Conservation (phyloP, 352 stramenopile genomes). For the Phytophthora europaea region DNA sequence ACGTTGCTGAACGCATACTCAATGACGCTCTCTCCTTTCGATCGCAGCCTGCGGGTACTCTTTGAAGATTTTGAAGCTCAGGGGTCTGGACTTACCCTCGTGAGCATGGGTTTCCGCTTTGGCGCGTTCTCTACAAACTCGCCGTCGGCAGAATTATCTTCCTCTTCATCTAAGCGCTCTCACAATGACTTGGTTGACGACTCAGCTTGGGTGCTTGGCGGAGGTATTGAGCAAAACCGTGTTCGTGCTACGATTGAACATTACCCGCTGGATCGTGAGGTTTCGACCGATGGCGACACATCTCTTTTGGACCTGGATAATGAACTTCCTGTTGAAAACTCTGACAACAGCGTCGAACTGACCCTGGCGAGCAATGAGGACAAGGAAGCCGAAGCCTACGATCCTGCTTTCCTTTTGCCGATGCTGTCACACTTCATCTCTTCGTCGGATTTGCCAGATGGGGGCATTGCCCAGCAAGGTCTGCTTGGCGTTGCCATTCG, state of each 20-base stretch:
- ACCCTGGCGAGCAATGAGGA: slow-evolving; percentile 11
- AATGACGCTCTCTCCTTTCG: slow-evolving; percentile 71
- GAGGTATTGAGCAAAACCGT: slow-evolving; percentile 70
- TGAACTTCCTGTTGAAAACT: slow-evolving; percentile 15
- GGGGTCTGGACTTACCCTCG: slow-evolving; percentile 47
- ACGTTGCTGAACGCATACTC: slow-evolving; percentile 70
- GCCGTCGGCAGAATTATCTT: slow-evolving; percentile 32
- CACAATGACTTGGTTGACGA: slow-evolving; percentile 70
- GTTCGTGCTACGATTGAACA: slow-evolving; percentile 76
- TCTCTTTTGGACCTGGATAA: slow-evolving; percentile 43
- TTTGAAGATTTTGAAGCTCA: slow-evolving; percentile 68
- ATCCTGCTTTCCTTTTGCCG: slow-evolving; percentile 80
- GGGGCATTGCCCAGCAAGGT: slow-evolving; percentile 73
- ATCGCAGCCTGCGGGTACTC: slow-evolving; percentile 64
- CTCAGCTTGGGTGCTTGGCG: slow-evolving; percentile 70
- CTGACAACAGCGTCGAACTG: slow-evolving; percentile 16
- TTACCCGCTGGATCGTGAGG: slow-evolving; percentile 69
- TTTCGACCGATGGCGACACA: slow-evolving; percentile 40
- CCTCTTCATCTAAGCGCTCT: slow-evolving; percentile 45
- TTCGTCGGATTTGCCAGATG: slow-evolving; percentile 69
- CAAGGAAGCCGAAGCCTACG: slow-evolving; percentile 50
- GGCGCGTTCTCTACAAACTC: slow-evolving; percentile 53
- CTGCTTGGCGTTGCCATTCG: slow-evolving; percentile 77
- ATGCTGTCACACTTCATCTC: slow-evolving; percentile 85
- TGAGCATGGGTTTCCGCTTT: slow-evolving; percentile 76